phyloP scores from a whole-genome alignment of 2,329 filamentous ascomycete genomes.

The Fusarium sp. region DNA sequence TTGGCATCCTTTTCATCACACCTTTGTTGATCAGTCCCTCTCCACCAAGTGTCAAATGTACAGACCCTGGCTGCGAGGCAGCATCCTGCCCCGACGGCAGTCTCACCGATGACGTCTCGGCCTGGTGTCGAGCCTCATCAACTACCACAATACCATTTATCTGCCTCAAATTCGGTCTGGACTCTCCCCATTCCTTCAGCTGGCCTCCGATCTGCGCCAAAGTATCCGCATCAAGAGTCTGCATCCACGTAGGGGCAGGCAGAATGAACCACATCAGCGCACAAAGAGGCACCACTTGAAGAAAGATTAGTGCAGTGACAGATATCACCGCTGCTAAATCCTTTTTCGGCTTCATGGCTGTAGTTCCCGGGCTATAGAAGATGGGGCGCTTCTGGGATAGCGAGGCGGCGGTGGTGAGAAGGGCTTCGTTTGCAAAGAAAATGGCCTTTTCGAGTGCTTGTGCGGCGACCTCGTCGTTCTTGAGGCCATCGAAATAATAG shows the following conservation, averaged over 20 bases:
- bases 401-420: not conserved
- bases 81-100: not conserved
- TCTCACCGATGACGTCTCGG: not conserved
- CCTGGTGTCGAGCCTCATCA: not conserved
- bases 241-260: constrained; percentile 13
- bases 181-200: constrained; percentile 12
- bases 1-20: not conserved
- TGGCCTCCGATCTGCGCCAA: constrained; percentile 3
- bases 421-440: constrained; percentile 26
- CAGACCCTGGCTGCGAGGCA: not conserved
- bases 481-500: not conserved
- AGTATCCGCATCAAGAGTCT: constrained; percentile 14
- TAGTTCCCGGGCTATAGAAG: not conserved
- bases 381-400: not conserved
- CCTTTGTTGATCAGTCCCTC: not conserved
- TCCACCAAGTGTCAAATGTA: not conserved
- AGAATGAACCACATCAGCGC: constrained; percentile 4
- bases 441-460: constrained; percentile 16
- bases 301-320: not conserved
- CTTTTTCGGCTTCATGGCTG: constrained; percentile 7
- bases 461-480: not conserved
- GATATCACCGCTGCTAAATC: not conserved
- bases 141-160: not conserved
- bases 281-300: constrained; percentile 4
- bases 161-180: not conserved